Base-by-base conservation (phyloP, 2,329 filamentous ascomycete genomes). In the Periconia macrospinosa region DNA sequence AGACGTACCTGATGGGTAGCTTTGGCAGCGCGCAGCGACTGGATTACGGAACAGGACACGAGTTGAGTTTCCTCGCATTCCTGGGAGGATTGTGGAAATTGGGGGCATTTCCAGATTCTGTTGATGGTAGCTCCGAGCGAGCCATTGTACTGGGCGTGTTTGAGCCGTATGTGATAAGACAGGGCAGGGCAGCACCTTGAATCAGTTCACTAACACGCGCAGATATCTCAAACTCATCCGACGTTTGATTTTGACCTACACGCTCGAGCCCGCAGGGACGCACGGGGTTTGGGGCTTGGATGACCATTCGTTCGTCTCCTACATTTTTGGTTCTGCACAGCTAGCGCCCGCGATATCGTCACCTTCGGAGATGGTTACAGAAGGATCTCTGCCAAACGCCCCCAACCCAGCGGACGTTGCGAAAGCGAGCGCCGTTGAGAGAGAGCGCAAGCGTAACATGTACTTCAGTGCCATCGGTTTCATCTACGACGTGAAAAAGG, bases 281-380 rank as follows among this genome's bases (percentile, higher is more conserved):
- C 94, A 97, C 70, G 94, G 94, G 2, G 94, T 99, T 18, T 99
- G 94, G 94, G 94, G 94, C 18, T 81, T 99, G n/a, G 94, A 99
- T 70, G 94, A 99, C 72, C 93, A 99, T 75, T 92, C 86, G 9
- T 97, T 99, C 72, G 75, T 94, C 23, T 90, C 94, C 0, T 99
- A 97, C 73, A 91, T 99, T 52, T 92, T 97, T 59, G 94, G 94
- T 30, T 96, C 92, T 2, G 92, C 94, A 0, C 94, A 99, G 70
- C 80, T 95, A 41, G 88, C 88, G 10, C 88, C 91, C 0, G 83
- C 92, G 1, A 90, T 96, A 59, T 57, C 54, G 1, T 77, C 79
- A 1, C 72, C 78, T 1, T 65, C 67, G 17, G 72, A 78, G 5
- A 89, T 91, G 65, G 91, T 90, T 0, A 81, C 85, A 1, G 91